Evolutionary conservation across 306 rosid species (phyloP).

Genomic region (Dicorynia guianensis): DNA sequence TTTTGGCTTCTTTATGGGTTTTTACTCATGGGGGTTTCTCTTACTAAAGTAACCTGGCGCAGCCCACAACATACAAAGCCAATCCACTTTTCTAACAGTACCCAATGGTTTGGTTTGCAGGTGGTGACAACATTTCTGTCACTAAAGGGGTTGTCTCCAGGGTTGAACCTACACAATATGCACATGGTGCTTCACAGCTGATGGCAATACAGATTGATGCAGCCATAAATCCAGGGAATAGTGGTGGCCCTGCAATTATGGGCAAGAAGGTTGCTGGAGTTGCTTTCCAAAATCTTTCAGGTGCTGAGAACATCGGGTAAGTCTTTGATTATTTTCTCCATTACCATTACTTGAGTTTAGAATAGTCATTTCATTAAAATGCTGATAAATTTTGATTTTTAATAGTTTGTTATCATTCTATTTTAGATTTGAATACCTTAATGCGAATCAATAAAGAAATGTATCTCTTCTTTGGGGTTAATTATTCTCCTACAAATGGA

Average conservation of each 20-base stretch:
- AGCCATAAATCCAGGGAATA: slow-evolving; percentile 95
- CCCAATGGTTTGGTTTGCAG: slow-evolving; percentile 44
- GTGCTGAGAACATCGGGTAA: slow-evolving; percentile 94
- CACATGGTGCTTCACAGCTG: slow-evolving; percentile 85
- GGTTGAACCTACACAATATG: slow-evolving; percentile 94
- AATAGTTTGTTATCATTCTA: background rate
- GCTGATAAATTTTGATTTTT: background rate
- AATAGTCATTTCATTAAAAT: slow-evolving; percentile 8
- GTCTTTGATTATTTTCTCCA: slow-evolving; percentile 35
- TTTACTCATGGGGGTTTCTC: no score
- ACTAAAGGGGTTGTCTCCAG: slow-evolving; percentile 93
- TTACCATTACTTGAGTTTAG: slow-evolving; percentile 14
- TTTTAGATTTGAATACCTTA: background rate
- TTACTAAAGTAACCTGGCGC: no score
- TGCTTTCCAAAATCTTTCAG: slow-evolving; percentile 97
- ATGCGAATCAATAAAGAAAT: background rate
- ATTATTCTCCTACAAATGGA: background rate
- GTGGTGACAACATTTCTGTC: slow-evolving; percentile 93
- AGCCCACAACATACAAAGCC: no score
- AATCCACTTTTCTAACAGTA: no score
- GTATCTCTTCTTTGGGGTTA: background rate
- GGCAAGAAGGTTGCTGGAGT: slow-evolving; percentile 87
- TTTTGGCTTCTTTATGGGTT: no score
- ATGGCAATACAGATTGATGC: slow-evolving; percentile 97
- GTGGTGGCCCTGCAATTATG: slow-evolving; percentile 97